A percentile compares a stretch with the other conserved stretches of the same genome.
Conservation (phyloP, 2,329 filamentous ascomycete genomes). For the Dothideomycetes sp. region DNA sequence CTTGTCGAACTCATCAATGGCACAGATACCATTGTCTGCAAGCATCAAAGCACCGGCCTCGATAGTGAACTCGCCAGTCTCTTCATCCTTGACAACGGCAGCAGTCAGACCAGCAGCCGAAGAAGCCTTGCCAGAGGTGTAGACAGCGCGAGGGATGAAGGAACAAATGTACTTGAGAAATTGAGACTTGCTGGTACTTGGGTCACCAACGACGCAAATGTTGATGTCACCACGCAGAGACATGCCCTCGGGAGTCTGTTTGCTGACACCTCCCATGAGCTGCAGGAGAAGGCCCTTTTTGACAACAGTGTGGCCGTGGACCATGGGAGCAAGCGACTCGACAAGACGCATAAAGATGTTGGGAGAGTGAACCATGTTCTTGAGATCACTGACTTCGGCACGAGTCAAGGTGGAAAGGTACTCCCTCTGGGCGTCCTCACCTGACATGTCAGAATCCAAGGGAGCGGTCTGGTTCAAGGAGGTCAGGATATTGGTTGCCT, state of each 20-base stretch:
- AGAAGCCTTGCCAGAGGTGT: conserved; percentile 95
- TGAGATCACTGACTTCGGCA: conserved; percentile 82
- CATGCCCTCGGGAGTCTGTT: conserved; percentile 88
- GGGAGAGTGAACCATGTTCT: conserved; percentile 86
- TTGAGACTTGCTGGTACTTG: conserved; percentile 93
- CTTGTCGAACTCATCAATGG: conserved; percentile 99
- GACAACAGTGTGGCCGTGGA: conserved; percentile 93
- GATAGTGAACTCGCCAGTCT: conserved; percentile 97
- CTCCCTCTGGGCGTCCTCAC: conserved; percentile 79
- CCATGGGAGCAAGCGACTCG: conserved; percentile 89
- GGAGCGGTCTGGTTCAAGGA: conserved; percentile 65
- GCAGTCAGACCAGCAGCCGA: conserved; percentile 95
- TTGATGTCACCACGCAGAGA: conserved; percentile 94
- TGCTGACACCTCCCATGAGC: conserved; percentile 90
- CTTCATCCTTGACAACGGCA: conserved; percentile 93
- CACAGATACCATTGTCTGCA: conserved; percentile 91
- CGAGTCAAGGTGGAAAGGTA: conserved; percentile 77
- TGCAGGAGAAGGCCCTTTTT: conserved; percentile 94
- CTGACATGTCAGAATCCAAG: conserved; percentile 55
- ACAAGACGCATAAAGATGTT: conserved; percentile 91
- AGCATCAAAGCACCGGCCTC: conserved; percentile 97
- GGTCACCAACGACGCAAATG: conserved; percentile 95
- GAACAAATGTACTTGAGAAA: conserved; percentile 98
- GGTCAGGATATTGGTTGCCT: conserved; percentile 73
- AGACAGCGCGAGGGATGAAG: conserved; percentile 90